Evolutionary conservation across 345 rosid genomes (phyloP).

Genomic region (Dimocarpus longan): DNA sequence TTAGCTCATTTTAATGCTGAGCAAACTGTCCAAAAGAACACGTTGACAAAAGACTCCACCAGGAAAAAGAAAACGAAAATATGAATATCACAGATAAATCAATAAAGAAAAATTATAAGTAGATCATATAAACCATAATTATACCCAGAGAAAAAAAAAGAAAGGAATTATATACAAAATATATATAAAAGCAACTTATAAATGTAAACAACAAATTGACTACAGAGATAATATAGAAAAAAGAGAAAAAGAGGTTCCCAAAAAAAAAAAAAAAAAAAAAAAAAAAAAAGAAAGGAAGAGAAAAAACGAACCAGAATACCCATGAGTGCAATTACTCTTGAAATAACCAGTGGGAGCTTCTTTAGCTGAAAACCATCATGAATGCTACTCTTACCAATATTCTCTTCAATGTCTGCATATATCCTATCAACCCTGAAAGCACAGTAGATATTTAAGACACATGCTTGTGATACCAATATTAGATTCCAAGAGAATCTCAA

Average conservation of each 20-base stretch:
- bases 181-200: slow-evolving; percentile 7
- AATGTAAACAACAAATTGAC: neutral
- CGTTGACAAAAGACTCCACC: neutral
- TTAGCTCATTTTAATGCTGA: neutral
- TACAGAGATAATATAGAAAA: neutral
- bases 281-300: no score
- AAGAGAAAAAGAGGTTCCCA: neutral
- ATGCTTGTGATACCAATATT: neutral
- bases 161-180: neutral
- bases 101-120: neutral
- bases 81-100: neutral
- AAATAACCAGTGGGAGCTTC: slow-evolving; percentile 78
- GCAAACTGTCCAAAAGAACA: neutral
- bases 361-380: slow-evolving; percentile 62
- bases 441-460: slow-evolving; percentile 19
- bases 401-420: slow-evolving; percentile 63
- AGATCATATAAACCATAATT: neutral
- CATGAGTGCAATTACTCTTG: slow-evolving; percentile 74
- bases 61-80: neutral
- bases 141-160: neutral
- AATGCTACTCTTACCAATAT: slow-evolving; percentile 51
- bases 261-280: no score
- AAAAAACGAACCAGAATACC: slow-evolving; percentile 77
- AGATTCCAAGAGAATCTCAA: slow-evolving; percentile 18
- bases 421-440: slow-evolving; percentile 80